Percentiles rank a stretch among this genome's conserved stretches.
These are phyloP conservation scores for Lenzites betulinus DNA, from an alignment of 768 basidiomycete species.

Conservation along the genomic window DNA sequence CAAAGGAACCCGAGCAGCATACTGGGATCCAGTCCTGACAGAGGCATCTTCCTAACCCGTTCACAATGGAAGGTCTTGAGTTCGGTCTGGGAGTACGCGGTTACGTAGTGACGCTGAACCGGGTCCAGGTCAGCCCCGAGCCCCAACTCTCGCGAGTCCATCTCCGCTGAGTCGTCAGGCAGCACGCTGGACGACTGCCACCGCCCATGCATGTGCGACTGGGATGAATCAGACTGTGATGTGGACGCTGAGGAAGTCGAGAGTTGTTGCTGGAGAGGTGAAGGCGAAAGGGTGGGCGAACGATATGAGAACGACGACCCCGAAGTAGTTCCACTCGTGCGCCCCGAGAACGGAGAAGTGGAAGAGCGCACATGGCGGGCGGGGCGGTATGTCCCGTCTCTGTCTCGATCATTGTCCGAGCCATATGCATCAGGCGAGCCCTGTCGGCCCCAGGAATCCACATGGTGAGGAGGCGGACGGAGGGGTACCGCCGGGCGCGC, in stretches of 20 bases:
- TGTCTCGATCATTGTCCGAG: constrained; percentile 26
- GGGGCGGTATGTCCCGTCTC: constrained; percentile 23
- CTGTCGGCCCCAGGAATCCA: constrained; percentile 21
- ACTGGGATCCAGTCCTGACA: constrained; percentile 90
- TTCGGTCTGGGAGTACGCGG: constrained; percentile 72
- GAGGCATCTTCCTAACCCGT: constrained; percentile 92
- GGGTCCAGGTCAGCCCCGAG: constrained; percentile 42
- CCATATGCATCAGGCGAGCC: constrained; percentile 27
- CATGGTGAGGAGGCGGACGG: constrained; percentile 46
- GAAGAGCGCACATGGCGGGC: constrained; percentile 29
- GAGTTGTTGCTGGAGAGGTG: constrained; percentile 65
- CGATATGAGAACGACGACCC: constrained; percentile 52
- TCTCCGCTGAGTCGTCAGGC: constrained; percentile 30
- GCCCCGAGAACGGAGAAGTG: constrained; percentile 30
- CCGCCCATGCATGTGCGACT: constrained; percentile 31
- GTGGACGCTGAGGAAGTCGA: constrained; percentile 45
- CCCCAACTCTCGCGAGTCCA: constrained; percentile 42
- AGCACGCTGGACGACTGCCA: constrained; percentile 34
- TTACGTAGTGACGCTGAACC: constrained; percentile 63
- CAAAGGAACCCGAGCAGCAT: constrained; percentile 96
- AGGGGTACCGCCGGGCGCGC: constrained; percentile 77
- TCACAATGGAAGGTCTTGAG: constrained; percentile 95
- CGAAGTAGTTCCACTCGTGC: constrained; percentile 29
- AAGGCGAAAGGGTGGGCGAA: constrained; percentile 55
- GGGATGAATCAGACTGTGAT: constrained; percentile 35